Evolutionary conservation across 257 asterid genomes (phyloP).

Genomic region (Solanum sejunctum): DNA sequence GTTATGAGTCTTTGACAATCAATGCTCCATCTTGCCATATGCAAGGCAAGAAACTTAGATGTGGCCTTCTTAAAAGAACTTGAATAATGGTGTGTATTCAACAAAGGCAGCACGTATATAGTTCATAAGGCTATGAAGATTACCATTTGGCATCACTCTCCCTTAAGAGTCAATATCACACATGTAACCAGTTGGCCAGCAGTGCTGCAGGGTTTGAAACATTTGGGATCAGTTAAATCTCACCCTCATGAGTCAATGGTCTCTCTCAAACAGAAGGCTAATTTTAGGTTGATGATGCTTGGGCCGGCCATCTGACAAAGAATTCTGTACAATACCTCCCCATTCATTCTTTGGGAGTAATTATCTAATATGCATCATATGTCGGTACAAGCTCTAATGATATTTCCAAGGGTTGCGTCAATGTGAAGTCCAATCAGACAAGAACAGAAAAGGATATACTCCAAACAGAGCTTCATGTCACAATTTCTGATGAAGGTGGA

Average conservation of each 20-base stretch:
- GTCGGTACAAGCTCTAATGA: not conserved
- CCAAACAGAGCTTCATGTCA: slow-evolving; percentile 5
- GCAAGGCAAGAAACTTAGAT: not conserved
- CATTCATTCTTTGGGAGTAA: not conserved
- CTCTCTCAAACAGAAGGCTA: not conserved
- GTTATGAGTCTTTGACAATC: not conserved
- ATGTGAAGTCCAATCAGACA: not conserved
- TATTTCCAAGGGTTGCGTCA: not conserved
- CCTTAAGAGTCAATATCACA: not conserved
- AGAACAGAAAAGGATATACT: not conserved
- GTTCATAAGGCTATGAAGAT: not conserved
- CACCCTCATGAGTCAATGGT: not conserved
- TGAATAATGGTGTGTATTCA: not conserved
- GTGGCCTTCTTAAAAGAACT: not conserved
- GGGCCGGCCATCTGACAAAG: not conserved
- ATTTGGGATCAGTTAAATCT: not conserved
- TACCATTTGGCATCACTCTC: not conserved
- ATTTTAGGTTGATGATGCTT: not conserved
- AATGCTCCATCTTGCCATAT: not conserved
- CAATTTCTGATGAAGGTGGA: slow-evolving; percentile 1
- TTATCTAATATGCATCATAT: not conserved
- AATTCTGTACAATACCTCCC: not conserved
- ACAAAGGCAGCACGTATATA: not conserved
- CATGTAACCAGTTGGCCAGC: not conserved
- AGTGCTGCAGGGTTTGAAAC: not conserved